phyloP scores from a whole-genome alignment of 306 rosid genomes.

The Castanea mollissima region DNA sequence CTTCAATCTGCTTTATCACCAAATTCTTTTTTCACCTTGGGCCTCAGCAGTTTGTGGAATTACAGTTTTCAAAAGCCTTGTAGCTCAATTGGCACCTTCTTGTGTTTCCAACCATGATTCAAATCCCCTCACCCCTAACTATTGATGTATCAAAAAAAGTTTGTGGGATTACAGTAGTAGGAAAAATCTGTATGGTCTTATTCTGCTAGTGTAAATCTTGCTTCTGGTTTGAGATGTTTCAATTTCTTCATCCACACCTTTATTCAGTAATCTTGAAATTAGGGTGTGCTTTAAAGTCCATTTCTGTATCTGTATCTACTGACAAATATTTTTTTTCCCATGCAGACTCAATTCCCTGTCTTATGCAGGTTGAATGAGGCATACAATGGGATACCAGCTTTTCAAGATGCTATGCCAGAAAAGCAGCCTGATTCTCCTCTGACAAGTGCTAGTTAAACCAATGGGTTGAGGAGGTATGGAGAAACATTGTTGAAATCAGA shows the following conservation, averaged over 20 bases:
- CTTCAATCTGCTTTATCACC: background rate
- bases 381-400: slow-evolving; percentile 54
- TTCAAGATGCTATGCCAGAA: slow-evolving; percentile 63
- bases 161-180: too few relatives aligned
- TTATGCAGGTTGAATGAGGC: slow-evolving; percentile 59
- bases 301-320: background rate
- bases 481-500: background rate
- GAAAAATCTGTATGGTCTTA: too few relatives aligned
- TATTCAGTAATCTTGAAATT: background rate
- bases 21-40: background rate
- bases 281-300: background rate
- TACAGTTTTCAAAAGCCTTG: background rate
- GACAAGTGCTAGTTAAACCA: slow-evolving; percentile 22
- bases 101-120: too few relatives aligned
- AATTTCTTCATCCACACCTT: too few relatives aligned
- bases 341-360: slow-evolving; percentile 63
- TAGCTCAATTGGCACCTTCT: too few relatives aligned
- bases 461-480: slow-evolving; percentile 9
- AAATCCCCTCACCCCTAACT: too few relatives aligned
- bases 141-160: too few relatives aligned
- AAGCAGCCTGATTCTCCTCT: slow-evolving; percentile 67
- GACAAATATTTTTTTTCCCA: slow-evolving; percentile 6
- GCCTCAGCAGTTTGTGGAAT: background rate
- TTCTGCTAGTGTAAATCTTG: too few relatives aligned
- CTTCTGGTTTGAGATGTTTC: too few relatives aligned